Conservation (phyloP, 768 basidiomycete genomes). For the Wakefieldia striispora region DNA sequence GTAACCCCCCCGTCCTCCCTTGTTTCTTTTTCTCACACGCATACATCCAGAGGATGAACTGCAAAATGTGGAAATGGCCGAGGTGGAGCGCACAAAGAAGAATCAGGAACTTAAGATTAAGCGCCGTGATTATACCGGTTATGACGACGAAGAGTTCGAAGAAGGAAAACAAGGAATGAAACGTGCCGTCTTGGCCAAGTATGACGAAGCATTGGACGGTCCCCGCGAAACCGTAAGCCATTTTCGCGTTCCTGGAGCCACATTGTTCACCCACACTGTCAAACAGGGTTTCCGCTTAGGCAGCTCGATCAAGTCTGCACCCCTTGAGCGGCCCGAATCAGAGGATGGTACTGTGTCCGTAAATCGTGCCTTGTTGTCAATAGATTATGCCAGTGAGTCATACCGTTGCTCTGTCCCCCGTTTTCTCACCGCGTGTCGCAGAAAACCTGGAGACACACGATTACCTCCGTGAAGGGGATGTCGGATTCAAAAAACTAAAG, state of each 20-base stretch:
- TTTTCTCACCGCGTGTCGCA: constrained; percentile 29
- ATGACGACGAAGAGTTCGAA: constrained; percentile 92
- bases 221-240: constrained; percentile 59
- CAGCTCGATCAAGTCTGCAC: constrained; percentile 43
- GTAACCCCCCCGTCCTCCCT: constrained; percentile 35
- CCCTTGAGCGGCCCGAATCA: constrained; percentile 40
- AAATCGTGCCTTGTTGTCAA: constrained; percentile 76
- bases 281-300: constrained; percentile 86
- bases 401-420: neutral
- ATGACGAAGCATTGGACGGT: constrained; percentile 87
- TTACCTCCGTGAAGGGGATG: constrained; percentile 87
- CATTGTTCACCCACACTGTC: neutral
- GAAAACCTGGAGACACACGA: constrained; percentile 87
- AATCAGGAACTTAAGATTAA: constrained; percentile 85
- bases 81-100: constrained; percentile 77
- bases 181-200: constrained; percentile 82
- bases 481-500: constrained; percentile 95
- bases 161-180: constrained; percentile 77
- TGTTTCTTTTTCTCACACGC: neutral
- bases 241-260: neutral
- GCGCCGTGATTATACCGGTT: constrained; percentile 87
- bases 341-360: constrained; percentile 56
- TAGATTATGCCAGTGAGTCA: constrained; percentile 86
- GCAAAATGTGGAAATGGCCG: constrained; percentile 93
- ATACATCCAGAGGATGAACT: constrained; percentile 84